Base-by-base conservation (phyloP, 257 asterid genomes). In the Solanum chmielewskii region DNA sequence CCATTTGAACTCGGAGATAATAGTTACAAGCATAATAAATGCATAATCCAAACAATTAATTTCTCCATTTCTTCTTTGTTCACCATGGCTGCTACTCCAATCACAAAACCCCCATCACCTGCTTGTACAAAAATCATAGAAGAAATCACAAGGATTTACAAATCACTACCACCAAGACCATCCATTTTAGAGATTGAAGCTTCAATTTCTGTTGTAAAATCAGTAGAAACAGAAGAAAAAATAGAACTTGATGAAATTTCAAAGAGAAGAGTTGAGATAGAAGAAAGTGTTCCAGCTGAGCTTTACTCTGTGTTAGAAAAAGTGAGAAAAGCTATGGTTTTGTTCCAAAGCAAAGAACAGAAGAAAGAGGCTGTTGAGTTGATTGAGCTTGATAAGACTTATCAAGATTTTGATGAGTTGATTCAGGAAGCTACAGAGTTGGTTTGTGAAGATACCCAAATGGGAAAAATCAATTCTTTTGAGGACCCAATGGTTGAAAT, bases 151-250 rank as follows among this genome's bases (percentile, higher is more conserved):
- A 87, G 81, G 83, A 88, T 94, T 87, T 95, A 93, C 92, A 93
- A 88, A 87, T 92, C 93, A 35, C 90, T 94, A 47, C 94, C 96
- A 56, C 93, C 93, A 10, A 88, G 96, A 80, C 96, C 98, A 8
- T 91, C 98, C 21, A 83, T 94, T 42, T 93, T 93, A 64, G 95
- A 93, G 37, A 88, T 94, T 18, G 96, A 92, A 88, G 96, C 97
- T 70, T 95, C 98, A 87, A 62, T 71, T n/a, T 93, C 98, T 69
- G 92, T 93, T 6, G 87, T 95, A 88, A 89, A 91, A 21, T 82
- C 96, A 21, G 92, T 86, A 13, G 91, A 93, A 83, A 62, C 87
- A 80, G 94, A 94, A 89, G 93, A 92, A 45, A 86, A 85, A 15
- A 88, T 89, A 56, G 92, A 86, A 44, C 86, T 92, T 18, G 96